Evolutionary conservation across 1,284 basidiomycete genomes (phyloP).

Genomic region (Albatrellus sp.): DNA sequence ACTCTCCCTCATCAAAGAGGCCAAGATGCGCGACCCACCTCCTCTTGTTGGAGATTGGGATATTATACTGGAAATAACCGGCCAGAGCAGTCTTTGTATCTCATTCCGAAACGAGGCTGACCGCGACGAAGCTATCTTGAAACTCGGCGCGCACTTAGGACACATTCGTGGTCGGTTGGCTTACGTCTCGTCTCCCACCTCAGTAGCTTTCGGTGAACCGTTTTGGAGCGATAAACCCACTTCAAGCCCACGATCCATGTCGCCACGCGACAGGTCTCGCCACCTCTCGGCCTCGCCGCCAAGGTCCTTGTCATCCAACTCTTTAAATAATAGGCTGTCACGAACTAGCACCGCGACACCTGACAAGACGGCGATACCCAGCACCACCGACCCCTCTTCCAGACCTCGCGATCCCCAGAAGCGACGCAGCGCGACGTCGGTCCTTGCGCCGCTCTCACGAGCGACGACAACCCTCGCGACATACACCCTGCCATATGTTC

Average conservation of each 20-base stretch:
- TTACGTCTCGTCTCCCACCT: background rate
- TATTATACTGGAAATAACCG: constrained; percentile 35
- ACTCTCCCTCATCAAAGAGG: constrained; percentile 29
- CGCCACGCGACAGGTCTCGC: no score
- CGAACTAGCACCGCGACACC: background rate
- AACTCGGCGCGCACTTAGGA: constrained; percentile 19
- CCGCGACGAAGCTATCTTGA: constrained; percentile 33
- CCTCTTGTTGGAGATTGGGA: constrained; percentile 30
- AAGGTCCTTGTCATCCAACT: no score
- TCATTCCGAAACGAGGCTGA: constrained; percentile 31
- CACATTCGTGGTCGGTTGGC: constrained; percentile 3
- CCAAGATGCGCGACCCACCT: constrained; percentile 20
- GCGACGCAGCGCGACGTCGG: constrained; percentile 18
- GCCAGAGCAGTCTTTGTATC: constrained; percentile 36
- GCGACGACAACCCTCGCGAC: constrained; percentile 1
- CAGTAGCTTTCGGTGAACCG: background rate
- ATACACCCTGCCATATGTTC: constrained; percentile 6
- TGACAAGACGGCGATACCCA: background rate
- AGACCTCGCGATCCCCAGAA: background rate
- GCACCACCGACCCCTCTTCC: background rate
- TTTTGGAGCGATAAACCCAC: no score
- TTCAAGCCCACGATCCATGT: no score
- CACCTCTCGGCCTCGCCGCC: no score
- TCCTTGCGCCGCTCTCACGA: constrained; percentile 24
- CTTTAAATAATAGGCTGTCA: no score